These are phyloP conservation scores for Phyllosticta citribraziliensis DNA, from an alignment of 2,329 filamentous ascomycete species.

Conservation along the genomic window DNA sequence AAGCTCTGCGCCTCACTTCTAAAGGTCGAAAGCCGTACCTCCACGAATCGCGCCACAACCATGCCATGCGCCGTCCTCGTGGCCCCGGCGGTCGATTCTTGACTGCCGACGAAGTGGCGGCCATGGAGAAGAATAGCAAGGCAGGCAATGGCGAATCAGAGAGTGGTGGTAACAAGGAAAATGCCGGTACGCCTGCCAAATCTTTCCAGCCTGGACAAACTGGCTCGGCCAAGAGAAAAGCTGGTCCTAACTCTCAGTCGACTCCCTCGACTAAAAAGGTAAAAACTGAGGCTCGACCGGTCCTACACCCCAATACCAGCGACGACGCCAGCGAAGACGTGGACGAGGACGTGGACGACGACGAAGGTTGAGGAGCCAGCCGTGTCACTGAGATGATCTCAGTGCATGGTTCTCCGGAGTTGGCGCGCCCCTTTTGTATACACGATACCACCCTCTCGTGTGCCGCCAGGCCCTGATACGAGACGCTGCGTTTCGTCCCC, in stretches of 20 bases:
- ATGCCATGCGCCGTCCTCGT: conserved; percentile 90
- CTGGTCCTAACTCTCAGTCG: conserved; percentile 4
- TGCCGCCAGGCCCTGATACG: background rate
- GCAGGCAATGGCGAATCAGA: conserved; percentile 20
- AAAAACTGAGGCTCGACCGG: conserved; percentile 31
- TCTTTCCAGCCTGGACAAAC: conserved; percentile 6
- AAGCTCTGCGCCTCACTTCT: conserved; percentile 80
- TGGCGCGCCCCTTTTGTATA: background rate
- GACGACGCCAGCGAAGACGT: conserved; percentile 45
- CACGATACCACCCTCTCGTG: background rate
- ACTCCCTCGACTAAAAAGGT: conserved; percentile 37
- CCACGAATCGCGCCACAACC: conserved; percentile 94
- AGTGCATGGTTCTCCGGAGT: background rate
- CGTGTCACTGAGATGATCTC: background rate
- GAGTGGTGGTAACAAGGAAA: conserved; percentile 31
- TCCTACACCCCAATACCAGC: conserved; percentile 34
- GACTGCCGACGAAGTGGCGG: conserved; percentile 89
- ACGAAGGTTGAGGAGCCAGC: conserved; percentile 7
- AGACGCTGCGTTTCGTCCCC: background rate
- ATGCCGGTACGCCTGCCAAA: conserved; percentile 16
- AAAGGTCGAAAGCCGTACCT: conserved; percentile 96
- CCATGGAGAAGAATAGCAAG: conserved; percentile 62
- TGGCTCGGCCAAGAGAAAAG: conserved; percentile 11
- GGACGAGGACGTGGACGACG: conserved; percentile 13
- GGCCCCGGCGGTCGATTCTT: conserved; percentile 92